A percentile compares a stretch with the other conserved stretches of the same genome.
These are phyloP conservation scores for Colletotrichum cereale DNA, from an alignment of 2,329 filamentous ascomycete species.

Conservation along the genomic window DNA sequence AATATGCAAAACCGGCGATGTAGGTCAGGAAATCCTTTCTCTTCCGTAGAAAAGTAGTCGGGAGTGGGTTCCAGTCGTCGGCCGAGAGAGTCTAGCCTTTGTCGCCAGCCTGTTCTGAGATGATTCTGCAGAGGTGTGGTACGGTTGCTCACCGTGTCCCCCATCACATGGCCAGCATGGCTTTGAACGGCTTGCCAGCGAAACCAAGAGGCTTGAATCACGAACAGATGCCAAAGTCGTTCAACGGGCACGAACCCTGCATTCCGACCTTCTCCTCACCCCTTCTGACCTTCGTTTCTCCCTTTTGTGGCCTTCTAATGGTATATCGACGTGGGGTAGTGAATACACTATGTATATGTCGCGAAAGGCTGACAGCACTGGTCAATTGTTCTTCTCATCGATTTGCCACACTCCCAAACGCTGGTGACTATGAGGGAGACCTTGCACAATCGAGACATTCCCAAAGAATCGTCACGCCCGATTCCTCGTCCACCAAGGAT, in stretches of 20 bases:
- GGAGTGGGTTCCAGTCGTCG: slow-evolving; percentile 19
- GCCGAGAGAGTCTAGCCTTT: slow-evolving; percentile 37
- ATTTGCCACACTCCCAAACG: slow-evolving; percentile 23
- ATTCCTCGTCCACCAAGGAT: background rate
- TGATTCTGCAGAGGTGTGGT: slow-evolving; percentile 36
- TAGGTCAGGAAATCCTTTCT: slow-evolving; percentile 17
- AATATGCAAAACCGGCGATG: slow-evolving; percentile 19
- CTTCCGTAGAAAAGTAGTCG: slow-evolving; percentile 7
- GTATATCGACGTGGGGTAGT: slow-evolving; percentile 21
- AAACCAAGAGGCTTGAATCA: slow-evolving; percentile 30
- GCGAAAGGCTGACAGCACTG: background rate
- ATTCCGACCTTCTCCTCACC: slow-evolving; percentile 22
- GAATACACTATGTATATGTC: slow-evolving; percentile 9
- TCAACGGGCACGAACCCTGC: slow-evolving; percentile 29
- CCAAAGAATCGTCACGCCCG: slow-evolving; percentile 16
- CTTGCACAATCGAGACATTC: slow-evolving; percentile 9
- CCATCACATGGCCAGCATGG: slow-evolving; percentile 15
- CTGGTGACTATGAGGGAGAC: background rate
- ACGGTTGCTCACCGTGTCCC: slow-evolving; percentile 27
- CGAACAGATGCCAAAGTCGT: slow-evolving; percentile 32
- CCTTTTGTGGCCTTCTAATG: slow-evolving; percentile 7
- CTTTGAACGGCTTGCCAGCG: slow-evolving; percentile 17
- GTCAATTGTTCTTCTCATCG: background rate
- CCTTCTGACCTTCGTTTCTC: background rate
- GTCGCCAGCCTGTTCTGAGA: slow-evolving; percentile 19